Base-by-base conservation (phyloP, 208 protist species). In the Crithidia brevicula region DNA sequence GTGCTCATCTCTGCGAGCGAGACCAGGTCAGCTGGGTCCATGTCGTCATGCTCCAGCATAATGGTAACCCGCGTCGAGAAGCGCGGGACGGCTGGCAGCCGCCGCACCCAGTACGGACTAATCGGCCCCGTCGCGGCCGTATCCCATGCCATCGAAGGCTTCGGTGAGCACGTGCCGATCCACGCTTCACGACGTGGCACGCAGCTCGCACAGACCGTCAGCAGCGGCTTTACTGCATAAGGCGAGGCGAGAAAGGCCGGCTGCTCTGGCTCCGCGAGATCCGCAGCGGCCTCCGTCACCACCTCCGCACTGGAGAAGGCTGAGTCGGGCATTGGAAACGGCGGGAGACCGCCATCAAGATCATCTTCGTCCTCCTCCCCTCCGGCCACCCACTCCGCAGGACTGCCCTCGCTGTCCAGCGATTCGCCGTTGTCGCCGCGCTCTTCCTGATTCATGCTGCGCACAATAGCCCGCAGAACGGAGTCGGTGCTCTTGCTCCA, bases 61-160 rank as follows among this genome's bases (percentile, higher is more conserved):
- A 96, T 50, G 9, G 88, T 92, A 36, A 93, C 72, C 36, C 86
- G 87, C 18, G 90, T 96, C 13, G 69, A 76, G 64, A 88, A 90
- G 23, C 87, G 90, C 38, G 90, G 90, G 67, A 96, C 83, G 9
- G 82, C 60, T 20, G 89, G 83, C 0, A 91, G 51, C 1, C 52
- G 62, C n/a, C 69, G 71, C 46, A 68, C 20, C 52, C 42, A 28
- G 67, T 76, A 73, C 20, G 70, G 49, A 8, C 67, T 61, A 51
- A 49, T 45, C 34, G 22, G 23, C 15, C 49, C 49, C 10, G 6
- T 4, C 22, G 8, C 7, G 34, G 22, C 34, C 25, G 53, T 13
- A 16, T 23, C 2, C 33, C 23, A 22, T 22, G 38, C 53, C 16
- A 25, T 45, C 36, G 33, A 49, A 28, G 63, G 56, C n/a, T 52